phyloP scores from a whole-genome alignment of 306 rosid species.

The Sindora glabra region DNA sequence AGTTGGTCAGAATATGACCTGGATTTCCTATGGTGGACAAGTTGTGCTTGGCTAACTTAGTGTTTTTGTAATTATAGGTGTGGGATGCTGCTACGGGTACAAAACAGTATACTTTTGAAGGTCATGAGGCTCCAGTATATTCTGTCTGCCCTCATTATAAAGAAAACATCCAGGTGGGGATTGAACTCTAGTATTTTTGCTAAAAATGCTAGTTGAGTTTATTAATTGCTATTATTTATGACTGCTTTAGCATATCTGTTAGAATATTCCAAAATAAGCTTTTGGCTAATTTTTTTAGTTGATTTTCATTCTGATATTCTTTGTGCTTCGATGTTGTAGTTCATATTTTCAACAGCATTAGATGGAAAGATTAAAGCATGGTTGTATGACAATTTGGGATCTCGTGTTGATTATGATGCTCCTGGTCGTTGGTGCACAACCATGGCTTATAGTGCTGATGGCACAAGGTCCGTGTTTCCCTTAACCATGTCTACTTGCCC shows the following conservation, averaged over 20 bases:
- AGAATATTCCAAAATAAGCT: not conserved
- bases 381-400: constrained; percentile 88
- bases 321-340: constrained; percentile 43
- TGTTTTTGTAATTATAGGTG: constrained; percentile 44
- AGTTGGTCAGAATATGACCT: constrained; percentile 15
- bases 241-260: not conserved
- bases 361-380: constrained; percentile 98
- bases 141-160: constrained; percentile 91
- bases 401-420: constrained; percentile 96
- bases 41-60: constrained; percentile 14
- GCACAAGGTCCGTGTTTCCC: constrained; percentile 66
- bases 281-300: not conserved
- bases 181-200: not conserved
- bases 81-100: constrained; percentile 88
- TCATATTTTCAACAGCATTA: constrained; percentile 87
- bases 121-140: constrained; percentile 91
- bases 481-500: not conserved
- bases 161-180: constrained; percentile 75
- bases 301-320: not conserved
- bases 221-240: too few species aligned
- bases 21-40: constrained; percentile 12
- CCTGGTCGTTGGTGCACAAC: constrained; percentile 98
- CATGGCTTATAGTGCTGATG: constrained; percentile 92
- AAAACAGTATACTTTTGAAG: constrained; percentile 72
- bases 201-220: not conserved